Conservation (phyloP, 2,329 filamentous ascomycete species). For the Sclerotinia spermophila region DNA sequence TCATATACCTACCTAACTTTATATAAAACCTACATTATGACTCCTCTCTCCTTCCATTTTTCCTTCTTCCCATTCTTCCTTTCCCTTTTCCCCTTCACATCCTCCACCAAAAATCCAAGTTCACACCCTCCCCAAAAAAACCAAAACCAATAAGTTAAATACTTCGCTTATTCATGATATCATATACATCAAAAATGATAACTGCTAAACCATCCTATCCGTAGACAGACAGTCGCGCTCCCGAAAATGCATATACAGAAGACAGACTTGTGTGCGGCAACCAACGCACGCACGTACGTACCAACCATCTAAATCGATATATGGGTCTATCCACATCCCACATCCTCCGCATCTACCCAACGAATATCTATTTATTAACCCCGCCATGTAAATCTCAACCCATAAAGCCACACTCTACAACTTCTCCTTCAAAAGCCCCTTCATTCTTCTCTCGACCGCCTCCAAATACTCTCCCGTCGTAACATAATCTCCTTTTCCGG, state of each 20-base stretch:
- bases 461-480: constrained; percentile 89
- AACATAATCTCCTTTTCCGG: constrained; percentile 77
- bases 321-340: not conserved
- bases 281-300: not conserved
- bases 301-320: not conserved
- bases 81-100: too few species aligned
- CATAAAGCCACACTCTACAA: constrained; percentile 44
- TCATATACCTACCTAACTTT: too few species aligned
- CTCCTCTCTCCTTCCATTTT: not conserved
- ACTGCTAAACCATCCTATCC: not conserved
- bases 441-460: constrained; percentile 87
- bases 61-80: not conserved
- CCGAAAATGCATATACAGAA: not conserved
- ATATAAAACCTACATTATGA: too few species aligned
- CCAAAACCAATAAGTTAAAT: not conserved
- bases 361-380: not conserved
- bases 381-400: not conserved
- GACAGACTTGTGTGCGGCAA: not conserved
- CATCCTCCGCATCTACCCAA: not conserved
- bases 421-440: constrained; percentile 74
- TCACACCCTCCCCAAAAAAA: too few species aligned
- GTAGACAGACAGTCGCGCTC: not conserved
- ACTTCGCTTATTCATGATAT: not conserved
- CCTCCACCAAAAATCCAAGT: too few species aligned
- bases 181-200: not conserved